Percentiles rank a stretch among this genome's conserved stretches.
Conservation (phyloP, 257 asterid species). For the Solanum habrochaites region DNA sequence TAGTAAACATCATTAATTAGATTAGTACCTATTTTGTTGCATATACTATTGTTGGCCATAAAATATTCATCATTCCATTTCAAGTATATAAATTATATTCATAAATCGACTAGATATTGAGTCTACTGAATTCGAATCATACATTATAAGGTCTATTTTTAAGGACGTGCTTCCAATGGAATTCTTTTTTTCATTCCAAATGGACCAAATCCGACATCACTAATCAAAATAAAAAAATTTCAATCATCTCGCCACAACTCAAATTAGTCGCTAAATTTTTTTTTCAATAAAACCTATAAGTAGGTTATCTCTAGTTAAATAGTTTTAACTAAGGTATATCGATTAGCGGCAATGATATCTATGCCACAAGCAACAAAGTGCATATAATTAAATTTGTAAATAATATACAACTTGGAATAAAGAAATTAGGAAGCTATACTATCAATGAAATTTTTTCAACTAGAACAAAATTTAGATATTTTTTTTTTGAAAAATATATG, state of each 20-base stretch:
- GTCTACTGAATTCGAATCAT: accelerated
- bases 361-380: not conserved
- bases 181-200: not conserved
- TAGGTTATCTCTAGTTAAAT: not conserved
- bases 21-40: not conserved
- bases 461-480: not conserved
- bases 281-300: not conserved
- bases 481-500: accelerated
- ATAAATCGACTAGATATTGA: not conserved
- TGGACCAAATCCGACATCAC: not conserved
- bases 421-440: not conserved
- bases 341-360: not conserved
- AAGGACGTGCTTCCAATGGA: accelerated
- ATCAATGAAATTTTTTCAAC: not conserved
- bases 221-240: not conserved
- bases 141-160: accelerated
- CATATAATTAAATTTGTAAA: not conserved
- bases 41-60: not conserved
- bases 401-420: not conserved
- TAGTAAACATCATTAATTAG: not conserved
- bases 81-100: not conserved
- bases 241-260: accelerated
- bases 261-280: not conserved
- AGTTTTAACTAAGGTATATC: not conserved
- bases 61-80: not conserved